Base-by-base conservation (phyloP, 805 yeast genomes). In the Kurtzmaniella cleridarum region DNA sequence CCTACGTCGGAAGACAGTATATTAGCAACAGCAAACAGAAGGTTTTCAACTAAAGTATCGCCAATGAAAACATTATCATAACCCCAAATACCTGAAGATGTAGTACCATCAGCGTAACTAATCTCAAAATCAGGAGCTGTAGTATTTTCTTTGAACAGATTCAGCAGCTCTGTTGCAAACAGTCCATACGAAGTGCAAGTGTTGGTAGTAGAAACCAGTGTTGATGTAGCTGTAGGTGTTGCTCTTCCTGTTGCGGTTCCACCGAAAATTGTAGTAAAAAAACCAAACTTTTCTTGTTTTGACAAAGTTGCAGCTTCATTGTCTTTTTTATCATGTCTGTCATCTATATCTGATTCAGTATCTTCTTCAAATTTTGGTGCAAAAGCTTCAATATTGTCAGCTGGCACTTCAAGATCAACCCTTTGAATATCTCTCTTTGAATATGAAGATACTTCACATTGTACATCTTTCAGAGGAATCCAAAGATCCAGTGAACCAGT, bases 11-110 rank as follows among this genome's bases (percentile, higher is more conserved):
- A 78, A 44, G 78, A 76, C 2, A 87, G 75, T 27, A 59, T 57
- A 52, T 78, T 77, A 2, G 85, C 95, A 17, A 88, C 78, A 1
- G 95, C 96, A 57, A 89, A 73, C 4, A 87, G 76, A 24, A 84
- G 61, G 40, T 67, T 62, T 0, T 64, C 44, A 10, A 85, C 63
- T 2, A 67, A 58, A 11, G 70, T 57, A 35, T 68, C 75, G 34
- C 79, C 78, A 39, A 85, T 49, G 2, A 49, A 43, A 3, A 89
- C 68, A 30, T 65, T 62, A 51, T 89, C 96, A 33, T 67, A 60
- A 14, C 85, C 95, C 79, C 79, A 76, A 32, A 59, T 41, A 17
- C 82, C 82, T 6, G 39, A 37, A 3, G 80, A 80, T 35, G 49
- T 60, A 2, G 78, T 66, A 5, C 57, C 53, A 51, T 76, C 82